Base-by-base conservation (phyloP, 2,329 filamentous ascomycete species). In the Aspergillus sp. region DNA sequence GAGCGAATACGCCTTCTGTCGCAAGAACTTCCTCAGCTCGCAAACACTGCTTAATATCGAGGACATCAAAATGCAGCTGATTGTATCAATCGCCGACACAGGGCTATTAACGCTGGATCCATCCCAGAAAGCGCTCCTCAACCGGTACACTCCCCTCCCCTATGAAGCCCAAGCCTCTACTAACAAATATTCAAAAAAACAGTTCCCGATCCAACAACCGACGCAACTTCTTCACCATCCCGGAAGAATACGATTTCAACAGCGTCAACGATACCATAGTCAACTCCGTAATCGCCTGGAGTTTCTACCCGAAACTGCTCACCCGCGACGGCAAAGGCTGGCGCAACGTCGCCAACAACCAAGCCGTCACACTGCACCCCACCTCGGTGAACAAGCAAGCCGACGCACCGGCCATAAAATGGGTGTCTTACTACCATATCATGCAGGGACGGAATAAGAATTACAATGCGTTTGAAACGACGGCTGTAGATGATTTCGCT, bases 341-440 rank as follows among this genome's bases (percentile, higher is more conserved):
- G 83, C 89, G 93, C 58, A 98, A 97, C 67, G 88, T 97, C 61
- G 88, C 91, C 55, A 98, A 97, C 78, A 97, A 96, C 73, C 94
- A 98, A 75, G 85, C 86, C 48, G 92, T 99, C 67, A 92, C 88
- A 59, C 80, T 99, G 19, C 92, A 96, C 67, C 91, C 92, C 0
- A 91, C 89, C 0, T 96, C 92, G 1, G 91, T 99, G 66, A 98
- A 98, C 75, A 92, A 92, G 72, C 85, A 82, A 10, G 65, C 72
- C 5, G 75, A 77, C n/a, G 43, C 64, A 1, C 65, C 72, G 4
- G 32, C 32, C 43, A 80, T 92, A 41, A 89, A 88, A 70, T 98
- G 91, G 87, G 80, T 99, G 48, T 95, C 91, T 0, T 99, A 97
- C 75, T 98, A 98, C 78, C 91, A 96, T 74, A 97, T 98, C 65